phyloP scores from a whole-genome alignment of 441 rosid genomes.

The Corymbia calophylla region DNA sequence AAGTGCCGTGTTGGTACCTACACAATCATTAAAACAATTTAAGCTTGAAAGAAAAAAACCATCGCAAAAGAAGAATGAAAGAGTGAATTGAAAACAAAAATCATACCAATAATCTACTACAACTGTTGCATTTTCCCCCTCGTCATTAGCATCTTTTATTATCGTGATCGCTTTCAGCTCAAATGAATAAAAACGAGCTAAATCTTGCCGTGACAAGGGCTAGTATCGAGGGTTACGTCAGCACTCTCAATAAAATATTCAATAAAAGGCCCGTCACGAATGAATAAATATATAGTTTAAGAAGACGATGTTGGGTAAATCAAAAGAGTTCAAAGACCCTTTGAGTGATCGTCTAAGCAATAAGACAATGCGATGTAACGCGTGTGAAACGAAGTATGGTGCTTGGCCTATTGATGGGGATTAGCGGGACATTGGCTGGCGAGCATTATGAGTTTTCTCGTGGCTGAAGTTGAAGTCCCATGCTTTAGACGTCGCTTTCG shows the following conservation, averaged over 20 bases:
- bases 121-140: neutral
- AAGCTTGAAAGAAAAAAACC: neutral
- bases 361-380: neutral
- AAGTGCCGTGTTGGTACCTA: neutral
- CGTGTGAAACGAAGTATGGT: neutral
- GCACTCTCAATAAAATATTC: neutral
- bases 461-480: neutral
- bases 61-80: neutral
- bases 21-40: neutral
- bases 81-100: neutral
- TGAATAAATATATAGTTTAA: neutral
- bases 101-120: neutral
- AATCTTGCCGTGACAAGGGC: accelerated
- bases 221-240: accelerated
- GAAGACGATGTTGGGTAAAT: too few relatives aligned
- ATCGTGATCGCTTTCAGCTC: accelerated
- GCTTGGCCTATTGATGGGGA: neutral
- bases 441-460: neutral
- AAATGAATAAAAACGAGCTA: accelerated
- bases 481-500: neutral
- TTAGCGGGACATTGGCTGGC: neutral
- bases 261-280: accelerated
- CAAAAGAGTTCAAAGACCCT: neutral
- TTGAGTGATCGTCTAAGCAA: neutral
- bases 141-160: accelerated